Conservation (phyloP, 2,329 filamentous ascomycete genomes). For the Didymella sp. region DNA sequence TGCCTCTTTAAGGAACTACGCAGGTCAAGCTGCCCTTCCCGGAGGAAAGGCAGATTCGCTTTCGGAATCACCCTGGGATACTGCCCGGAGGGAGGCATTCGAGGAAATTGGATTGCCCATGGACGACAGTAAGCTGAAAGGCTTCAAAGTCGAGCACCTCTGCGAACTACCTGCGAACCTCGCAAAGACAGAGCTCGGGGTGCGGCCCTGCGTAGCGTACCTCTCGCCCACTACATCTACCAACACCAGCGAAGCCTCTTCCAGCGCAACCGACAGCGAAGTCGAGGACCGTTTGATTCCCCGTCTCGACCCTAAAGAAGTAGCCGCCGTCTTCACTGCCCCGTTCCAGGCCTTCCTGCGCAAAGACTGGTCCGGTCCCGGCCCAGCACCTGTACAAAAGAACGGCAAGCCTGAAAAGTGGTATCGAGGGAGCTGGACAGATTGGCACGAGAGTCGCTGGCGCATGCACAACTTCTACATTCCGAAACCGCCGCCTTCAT, state of each 20-base stretch:
- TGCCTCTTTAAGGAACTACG: slow-evolving; percentile 65
- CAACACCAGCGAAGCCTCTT: not conserved
- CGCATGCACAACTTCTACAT: slow-evolving; percentile 92
- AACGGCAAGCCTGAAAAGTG: slow-evolving; percentile 64
- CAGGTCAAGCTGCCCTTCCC: slow-evolving; percentile 83
- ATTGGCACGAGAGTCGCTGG: slow-evolving; percentile 82
- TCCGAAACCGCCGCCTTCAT: slow-evolving; percentile 54
- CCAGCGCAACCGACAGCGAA: slow-evolving; percentile 6
- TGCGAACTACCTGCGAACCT: slow-evolving; percentile 74
- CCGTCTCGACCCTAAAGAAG: slow-evolving; percentile 83
- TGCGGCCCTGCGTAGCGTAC: slow-evolving; percentile 64
- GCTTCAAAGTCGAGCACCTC: slow-evolving; percentile 86
- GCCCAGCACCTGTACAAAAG: slow-evolving; percentile 50
- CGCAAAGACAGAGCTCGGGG: slow-evolving; percentile 59
- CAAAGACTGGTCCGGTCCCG: slow-evolving; percentile 56
- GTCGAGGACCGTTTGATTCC: slow-evolving; percentile 76
- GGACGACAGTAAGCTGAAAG: slow-evolving; percentile 69
- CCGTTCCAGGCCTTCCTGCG: slow-evolving; percentile 84
- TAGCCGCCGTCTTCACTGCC: slow-evolving; percentile 91
- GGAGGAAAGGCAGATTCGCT: slow-evolving; percentile 69
- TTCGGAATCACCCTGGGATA: slow-evolving; percentile 71
- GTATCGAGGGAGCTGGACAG: slow-evolving; percentile 85
- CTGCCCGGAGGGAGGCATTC: slow-evolving; percentile 85
- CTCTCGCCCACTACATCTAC: slow-evolving; percentile 52
- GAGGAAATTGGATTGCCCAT: slow-evolving; percentile 92